These are phyloP conservation scores for Phialemonium atrogriseum DNA, from an alignment of 2,329 filamentous ascomycete species.

Conservation along the genomic window DNA sequence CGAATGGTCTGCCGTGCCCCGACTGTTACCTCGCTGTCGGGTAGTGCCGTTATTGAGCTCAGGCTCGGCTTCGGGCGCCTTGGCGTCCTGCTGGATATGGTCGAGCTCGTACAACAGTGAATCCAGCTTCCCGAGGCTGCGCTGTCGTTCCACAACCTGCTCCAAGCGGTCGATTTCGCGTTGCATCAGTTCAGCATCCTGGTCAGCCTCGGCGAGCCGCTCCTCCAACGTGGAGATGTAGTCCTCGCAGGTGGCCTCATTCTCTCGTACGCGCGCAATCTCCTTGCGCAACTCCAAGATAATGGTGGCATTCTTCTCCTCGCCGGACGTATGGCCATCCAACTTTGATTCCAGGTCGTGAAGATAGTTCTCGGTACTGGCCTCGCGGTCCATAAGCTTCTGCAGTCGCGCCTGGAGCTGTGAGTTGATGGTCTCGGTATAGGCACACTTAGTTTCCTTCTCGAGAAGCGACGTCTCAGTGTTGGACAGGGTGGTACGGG, in stretches of 20 bases:
- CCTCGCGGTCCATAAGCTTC: slow-evolving; percentile 85
- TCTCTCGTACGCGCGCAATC: slow-evolving; percentile 78
- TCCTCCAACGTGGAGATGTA: slow-evolving; percentile 97
- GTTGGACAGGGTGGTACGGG: slow-evolving; percentile 70
- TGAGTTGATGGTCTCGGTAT: slow-evolving; percentile 82
- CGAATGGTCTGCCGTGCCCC: slow-evolving; percentile 40
- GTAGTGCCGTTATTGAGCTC: slow-evolving; percentile 30
- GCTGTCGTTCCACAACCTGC: slow-evolving; percentile 89
- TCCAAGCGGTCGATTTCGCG: slow-evolving; percentile 91
- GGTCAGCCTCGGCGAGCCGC: slow-evolving; percentile 87
- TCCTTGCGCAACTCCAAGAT: slow-evolving; percentile 87
- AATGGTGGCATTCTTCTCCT: slow-evolving; percentile 84
- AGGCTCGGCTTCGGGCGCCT: slow-evolving; percentile 28
- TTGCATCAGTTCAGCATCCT: slow-evolving; percentile 94
- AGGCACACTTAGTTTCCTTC: slow-evolving; percentile 88
- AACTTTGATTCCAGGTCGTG: slow-evolving; percentile 86
- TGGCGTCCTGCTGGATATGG: slow-evolving; percentile 56
- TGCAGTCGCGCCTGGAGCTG: slow-evolving; percentile 87
- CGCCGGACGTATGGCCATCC: slow-evolving; percentile 81
- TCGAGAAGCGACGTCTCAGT: slow-evolving; percentile 85
- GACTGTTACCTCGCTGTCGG: slow-evolving; percentile 32
- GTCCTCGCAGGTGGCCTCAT: slow-evolving; percentile 83
- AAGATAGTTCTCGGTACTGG: slow-evolving; percentile 85
- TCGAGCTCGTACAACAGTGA: slow-evolving; percentile 88
- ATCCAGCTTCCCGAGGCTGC: slow-evolving; percentile 90